phyloP scores from a whole-genome alignment of 192 early-diverging fungal genomes.

The Phycomyces nitens region DNA sequence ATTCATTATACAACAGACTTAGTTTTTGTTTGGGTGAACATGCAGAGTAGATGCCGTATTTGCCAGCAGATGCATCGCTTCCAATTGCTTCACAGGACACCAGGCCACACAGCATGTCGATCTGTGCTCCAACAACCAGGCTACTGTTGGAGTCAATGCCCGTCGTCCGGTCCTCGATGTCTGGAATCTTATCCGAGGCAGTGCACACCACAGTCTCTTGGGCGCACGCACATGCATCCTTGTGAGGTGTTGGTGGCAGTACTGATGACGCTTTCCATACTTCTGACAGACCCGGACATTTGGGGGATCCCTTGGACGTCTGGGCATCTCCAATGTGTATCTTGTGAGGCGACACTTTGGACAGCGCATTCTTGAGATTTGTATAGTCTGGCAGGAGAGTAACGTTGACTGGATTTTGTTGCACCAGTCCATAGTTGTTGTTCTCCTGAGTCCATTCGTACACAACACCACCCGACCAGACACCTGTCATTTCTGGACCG shows the following conservation, averaged over 20 bases:
- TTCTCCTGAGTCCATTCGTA: slow-evolving; percentile 71
- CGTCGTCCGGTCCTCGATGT: neutral
- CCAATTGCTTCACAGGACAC: slow-evolving; percentile 42
- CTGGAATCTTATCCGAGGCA: slow-evolving; percentile 29
- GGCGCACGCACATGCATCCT: slow-evolving; percentile 59
- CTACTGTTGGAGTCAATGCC: slow-evolving; percentile 14
- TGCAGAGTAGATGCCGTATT: slow-evolving; percentile 47
- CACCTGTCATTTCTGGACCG: slow-evolving; percentile 58
- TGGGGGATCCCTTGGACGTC: slow-evolving; percentile 28
- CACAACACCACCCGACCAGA: slow-evolving; percentile 67
- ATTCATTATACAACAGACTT: slow-evolving; percentile 38
- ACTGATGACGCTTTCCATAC: slow-evolving; percentile 48
- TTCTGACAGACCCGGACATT: slow-evolving; percentile 39
- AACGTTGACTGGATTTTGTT: slow-evolving; percentile 35
- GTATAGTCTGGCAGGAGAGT: slow-evolving; percentile 51
- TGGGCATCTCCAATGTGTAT: slow-evolving; percentile 35
- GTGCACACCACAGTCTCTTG: slow-evolving; percentile 46
- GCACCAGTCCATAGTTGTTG: slow-evolving; percentile 69
- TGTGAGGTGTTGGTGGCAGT: slow-evolving; percentile 59
- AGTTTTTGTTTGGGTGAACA: slow-evolving; percentile 39
- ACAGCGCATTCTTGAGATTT: slow-evolving; percentile 54
- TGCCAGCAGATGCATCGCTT: slow-evolving; percentile 32
- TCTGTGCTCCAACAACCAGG: slow-evolving; percentile 28
- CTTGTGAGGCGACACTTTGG: slow-evolving; percentile 46
- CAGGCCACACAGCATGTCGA: slow-evolving; percentile 43